A percentile compares a stretch with the other conserved stretches of the same genome.
phyloP scores from a whole-genome alignment of 306 rosid species.

The Medicago ruthenica region DNA sequence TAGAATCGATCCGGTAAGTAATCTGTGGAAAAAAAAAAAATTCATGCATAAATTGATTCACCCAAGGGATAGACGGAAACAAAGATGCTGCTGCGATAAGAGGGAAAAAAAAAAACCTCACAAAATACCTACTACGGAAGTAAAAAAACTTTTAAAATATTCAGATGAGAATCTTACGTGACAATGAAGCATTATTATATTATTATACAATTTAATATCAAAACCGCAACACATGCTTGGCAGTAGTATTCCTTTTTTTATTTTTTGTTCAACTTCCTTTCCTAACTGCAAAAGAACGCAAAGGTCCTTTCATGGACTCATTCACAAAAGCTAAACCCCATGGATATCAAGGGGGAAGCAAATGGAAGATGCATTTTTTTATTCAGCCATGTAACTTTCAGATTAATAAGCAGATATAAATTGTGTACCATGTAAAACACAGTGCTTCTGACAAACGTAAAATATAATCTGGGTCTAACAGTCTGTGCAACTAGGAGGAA shows the following conservation, averaged over 20 bases:
- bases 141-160: not conserved
- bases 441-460: not conserved
- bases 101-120: not conserved
- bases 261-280: too few species aligned
- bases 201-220: conserved; percentile 10
- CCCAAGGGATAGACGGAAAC: conserved; percentile 14
- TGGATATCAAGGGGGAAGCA: not conserved
- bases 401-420: conserved; percentile 15
- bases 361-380: conserved; percentile 16
- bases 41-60: conserved; percentile 51
- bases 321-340: conserved; percentile 15
- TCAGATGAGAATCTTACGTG: not conserved
- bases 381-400: not conserved
- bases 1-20: conserved; percentile 93
- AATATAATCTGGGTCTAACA: not conserved
- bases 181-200: not conserved
- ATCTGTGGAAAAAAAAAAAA: conserved; percentile 53
- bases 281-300: not conserved
- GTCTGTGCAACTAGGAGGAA: conserved; percentile 8
- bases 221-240: conserved; percentile 7
- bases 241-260: too few species aligned
- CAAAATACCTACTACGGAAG: not conserved
- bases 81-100: not conserved
- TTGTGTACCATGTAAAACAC: conserved; percentile 6
- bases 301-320: not conserved